phyloP scores from a whole-genome alignment of 169 alveolate genomes.

The Cryptosporidium viatorum region DNA sequence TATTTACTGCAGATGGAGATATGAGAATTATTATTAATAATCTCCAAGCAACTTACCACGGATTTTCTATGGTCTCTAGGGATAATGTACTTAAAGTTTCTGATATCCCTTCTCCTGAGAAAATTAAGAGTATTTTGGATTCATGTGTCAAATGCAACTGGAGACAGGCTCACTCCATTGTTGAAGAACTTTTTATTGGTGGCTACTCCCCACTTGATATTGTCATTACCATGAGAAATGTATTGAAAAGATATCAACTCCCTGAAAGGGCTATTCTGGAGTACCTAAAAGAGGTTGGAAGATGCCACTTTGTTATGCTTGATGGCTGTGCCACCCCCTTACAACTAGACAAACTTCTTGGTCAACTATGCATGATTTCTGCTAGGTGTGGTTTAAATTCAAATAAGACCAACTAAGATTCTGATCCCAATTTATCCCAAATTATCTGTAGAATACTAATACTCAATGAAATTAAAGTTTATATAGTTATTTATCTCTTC shows the following conservation, averaged over 20 bases:
- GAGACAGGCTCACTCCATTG: conserved; percentile 84
- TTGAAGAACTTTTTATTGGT: conserved; percentile 84
- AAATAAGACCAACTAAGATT: not conserved
- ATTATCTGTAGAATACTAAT: not conserved
- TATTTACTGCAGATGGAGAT: conserved; percentile 96
- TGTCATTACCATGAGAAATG: conserved; percentile 83
- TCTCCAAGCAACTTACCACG: conserved; percentile 96
- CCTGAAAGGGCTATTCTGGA: conserved; percentile 83
- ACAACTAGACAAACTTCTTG: conserved; percentile 80
- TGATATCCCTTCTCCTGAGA: conserved; percentile 97
- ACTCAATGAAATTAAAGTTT: not conserved
- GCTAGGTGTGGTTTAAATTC: conserved; percentile 43
- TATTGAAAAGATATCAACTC: conserved; percentile 79
- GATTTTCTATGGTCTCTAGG: conserved; percentile 91
- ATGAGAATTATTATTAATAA: conserved; percentile 92
- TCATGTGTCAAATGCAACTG: conserved; percentile 90
- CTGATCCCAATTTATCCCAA: not conserved
- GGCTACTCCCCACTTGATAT: conserved; percentile 93
- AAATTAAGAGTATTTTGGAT: conserved; percentile 86
- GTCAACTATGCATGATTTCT: conserved; percentile 78
- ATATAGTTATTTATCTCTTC: not conserved
- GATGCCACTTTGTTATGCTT: conserved; percentile 80
- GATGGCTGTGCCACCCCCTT: conserved; percentile 78
- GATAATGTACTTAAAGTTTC: conserved; percentile 95
- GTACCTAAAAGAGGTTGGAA: conserved; percentile 81